phyloP scores from a whole-genome alignment of 2,329 filamentous ascomycete genomes.

The Ophiostoma tasmaniense region DNA sequence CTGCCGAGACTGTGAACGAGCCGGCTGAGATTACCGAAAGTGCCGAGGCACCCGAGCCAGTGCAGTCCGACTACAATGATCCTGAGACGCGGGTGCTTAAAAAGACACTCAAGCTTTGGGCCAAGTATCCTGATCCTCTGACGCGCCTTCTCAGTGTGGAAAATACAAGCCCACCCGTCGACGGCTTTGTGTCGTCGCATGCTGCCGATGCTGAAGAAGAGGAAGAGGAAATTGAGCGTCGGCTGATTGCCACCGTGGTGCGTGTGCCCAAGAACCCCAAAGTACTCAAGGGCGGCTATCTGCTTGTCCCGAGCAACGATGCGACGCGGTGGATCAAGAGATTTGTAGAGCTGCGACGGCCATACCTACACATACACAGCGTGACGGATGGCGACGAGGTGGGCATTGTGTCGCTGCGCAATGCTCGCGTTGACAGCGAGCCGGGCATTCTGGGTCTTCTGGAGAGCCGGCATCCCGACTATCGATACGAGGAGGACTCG shows the following conservation, averaged over 20 bases:
- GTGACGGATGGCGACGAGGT: conserved; percentile 83
- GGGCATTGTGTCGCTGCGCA: conserved; percentile 77
- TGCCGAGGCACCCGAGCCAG: neutral
- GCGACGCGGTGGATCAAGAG: conserved; percentile 82
- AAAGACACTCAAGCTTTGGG: conserved; percentile 58
- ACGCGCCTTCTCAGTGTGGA: conserved; percentile 47
- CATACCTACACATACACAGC: conserved; percentile 85
- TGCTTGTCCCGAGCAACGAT: conserved; percentile 75
- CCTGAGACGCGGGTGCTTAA: conserved; percentile 40
- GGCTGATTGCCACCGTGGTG: conserved; percentile 67
- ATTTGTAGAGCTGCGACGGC: conserved; percentile 83
- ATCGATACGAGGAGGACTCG: conserved; percentile 14
- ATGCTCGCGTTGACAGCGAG: conserved; percentile 84
- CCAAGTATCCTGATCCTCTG: conserved; percentile 48
- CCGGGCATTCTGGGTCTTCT: conserved; percentile 78
- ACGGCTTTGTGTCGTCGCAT: conserved; percentile 41
- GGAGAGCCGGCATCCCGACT: conserved; percentile 29
- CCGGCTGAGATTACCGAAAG: neutral
- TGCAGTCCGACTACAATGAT: conserved; percentile 36
- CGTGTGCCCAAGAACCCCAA: conserved; percentile 71
- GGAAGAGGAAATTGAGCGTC: conserved; percentile 44
- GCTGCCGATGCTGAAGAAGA: neutral
- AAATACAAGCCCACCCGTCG: conserved; percentile 60
- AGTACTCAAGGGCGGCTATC: conserved; percentile 77
- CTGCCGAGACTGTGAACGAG: neutral